Evolutionary conservation across 2,329 filamentous ascomycete genomes (phyloP).

Genomic region (Stagonosporopsis tanaceti): DNA sequence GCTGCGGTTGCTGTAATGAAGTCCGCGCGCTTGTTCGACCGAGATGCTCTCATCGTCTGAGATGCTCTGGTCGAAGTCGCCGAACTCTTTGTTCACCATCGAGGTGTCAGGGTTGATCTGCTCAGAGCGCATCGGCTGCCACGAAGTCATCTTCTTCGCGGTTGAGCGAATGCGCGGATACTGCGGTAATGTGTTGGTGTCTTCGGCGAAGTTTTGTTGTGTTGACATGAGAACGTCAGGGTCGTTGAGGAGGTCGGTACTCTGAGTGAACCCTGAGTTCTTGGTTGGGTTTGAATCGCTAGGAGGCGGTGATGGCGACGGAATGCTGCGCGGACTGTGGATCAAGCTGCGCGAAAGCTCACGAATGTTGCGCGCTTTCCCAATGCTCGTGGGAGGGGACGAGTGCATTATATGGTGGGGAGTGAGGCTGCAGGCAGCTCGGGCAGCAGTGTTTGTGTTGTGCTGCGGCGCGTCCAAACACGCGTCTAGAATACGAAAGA

Average conservation of each 20-base stretch:
- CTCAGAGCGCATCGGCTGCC: constrained; percentile 48
- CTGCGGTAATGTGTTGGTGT: constrained; percentile 44
- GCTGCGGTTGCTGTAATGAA: constrained; percentile 49
- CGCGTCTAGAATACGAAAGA: constrained; percentile 40
- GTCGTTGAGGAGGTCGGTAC: constrained; percentile 43
- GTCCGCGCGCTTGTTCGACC: constrained; percentile 65
- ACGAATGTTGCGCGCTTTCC: constrained; percentile 48
- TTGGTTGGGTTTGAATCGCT: constrained; percentile 50
- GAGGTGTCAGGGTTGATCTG: constrained; percentile 47
- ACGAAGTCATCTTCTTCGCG: constrained; percentile 49
- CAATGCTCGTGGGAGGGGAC: constrained; percentile 47
- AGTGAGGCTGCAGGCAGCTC: constrained; percentile 28
- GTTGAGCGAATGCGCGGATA: constrained; percentile 48
- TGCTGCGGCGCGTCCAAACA: constrained; percentile 42
- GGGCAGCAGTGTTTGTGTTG: constrained; percentile 25
- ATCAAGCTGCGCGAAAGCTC: constrained; percentile 48
- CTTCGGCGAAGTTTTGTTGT: constrained; percentile 48
- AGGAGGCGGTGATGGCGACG: constrained; percentile 39
- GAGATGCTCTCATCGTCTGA: constrained; percentile 59
- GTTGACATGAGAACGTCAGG: constrained; percentile 51
- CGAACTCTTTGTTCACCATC: constrained; percentile 50
- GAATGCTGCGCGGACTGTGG: constrained; percentile 44
- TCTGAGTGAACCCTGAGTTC: constrained; percentile 39
- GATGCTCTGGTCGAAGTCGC: constrained; percentile 52
- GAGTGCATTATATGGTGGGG: constrained; percentile 43